These are phyloP conservation scores for Crataegus laevigata DNA, from an alignment of 306 rosid genomes.

Conservation along the genomic window DNA sequence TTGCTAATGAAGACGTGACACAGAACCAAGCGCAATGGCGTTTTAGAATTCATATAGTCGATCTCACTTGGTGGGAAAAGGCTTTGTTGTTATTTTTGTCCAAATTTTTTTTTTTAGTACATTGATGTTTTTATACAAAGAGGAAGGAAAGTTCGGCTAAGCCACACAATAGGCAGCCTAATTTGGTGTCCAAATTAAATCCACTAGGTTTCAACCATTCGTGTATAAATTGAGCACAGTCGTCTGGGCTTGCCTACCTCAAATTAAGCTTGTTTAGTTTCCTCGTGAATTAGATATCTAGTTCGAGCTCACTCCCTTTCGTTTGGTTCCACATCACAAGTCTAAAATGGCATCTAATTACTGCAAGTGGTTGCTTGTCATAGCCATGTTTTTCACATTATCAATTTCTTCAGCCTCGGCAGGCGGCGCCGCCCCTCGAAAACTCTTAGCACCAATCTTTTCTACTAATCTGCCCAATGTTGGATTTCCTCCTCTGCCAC, in stretches of 20 bases:
- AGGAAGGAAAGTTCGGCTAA: too few relatives aligned
- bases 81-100: too few relatives aligned
- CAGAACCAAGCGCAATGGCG: too few relatives aligned
- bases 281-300: not conserved
- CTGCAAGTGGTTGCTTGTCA: not conserved
- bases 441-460: not conserved
- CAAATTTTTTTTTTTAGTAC: too few relatives aligned
- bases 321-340: not conserved
- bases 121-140: too few relatives aligned
- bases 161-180: fast-evolving
- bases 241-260: not conserved
- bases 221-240: not conserved
- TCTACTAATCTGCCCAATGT: not conserved
- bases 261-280: not conserved
- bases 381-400: not conserved
- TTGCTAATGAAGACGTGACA: too few relatives aligned
- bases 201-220: not conserved
- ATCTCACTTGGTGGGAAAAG: too few relatives aligned
- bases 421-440: not conserved
- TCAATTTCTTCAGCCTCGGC: not conserved
- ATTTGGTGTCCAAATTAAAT: too few relatives aligned
- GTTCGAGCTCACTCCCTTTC: too few relatives aligned
- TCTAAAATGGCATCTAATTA: not conserved
- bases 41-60: too few relatives aligned
- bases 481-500: not conserved